A percentile compares a stretch with the other conserved stretches of the same genome.
phyloP scores from a whole-genome alignment of 352 stramenopile genomes.

The Phytophthora boehmeriae region DNA sequence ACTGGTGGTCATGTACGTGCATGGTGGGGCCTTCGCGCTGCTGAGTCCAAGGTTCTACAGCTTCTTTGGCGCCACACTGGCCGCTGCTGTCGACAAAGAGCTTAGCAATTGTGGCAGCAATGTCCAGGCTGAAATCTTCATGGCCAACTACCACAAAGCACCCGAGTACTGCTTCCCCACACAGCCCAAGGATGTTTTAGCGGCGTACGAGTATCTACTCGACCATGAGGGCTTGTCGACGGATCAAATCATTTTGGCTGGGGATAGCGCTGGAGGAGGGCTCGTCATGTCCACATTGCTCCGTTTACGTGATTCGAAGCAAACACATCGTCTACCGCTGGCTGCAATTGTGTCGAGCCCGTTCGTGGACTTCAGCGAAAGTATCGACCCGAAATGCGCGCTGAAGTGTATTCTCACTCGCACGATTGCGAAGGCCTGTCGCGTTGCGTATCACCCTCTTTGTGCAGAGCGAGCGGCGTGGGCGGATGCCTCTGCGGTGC shows the following conservation, averaged over 20 bases:
- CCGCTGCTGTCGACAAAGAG: constrained; percentile 22
- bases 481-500: constrained; percentile 39
- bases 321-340: constrained; percentile 22
- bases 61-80: constrained; percentile 29
- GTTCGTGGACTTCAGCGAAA: constrained; percentile 24
- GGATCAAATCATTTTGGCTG: constrained; percentile 41
- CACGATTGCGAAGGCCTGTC: constrained; percentile 21
- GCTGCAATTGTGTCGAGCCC: constrained; percentile 32
- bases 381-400: constrained; percentile 4
- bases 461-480: constrained; percentile 22
- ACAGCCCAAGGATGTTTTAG: constrained; percentile 32
- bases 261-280: constrained; percentile 47
- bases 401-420: constrained; percentile 42
- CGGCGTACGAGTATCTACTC: constrained; percentile 43
- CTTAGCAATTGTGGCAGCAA: constrained; percentile 11
- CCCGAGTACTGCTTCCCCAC: constrained; percentile 44
- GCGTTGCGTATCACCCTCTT: constrained; percentile 24
- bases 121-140: constrained; percentile 39
- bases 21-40: constrained; percentile 49
- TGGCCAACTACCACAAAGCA: constrained; percentile 57
- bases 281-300: constrained; percentile 48
- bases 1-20: constrained; percentile 43
- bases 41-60: constrained; percentile 49
- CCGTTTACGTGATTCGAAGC: constrained; percentile 31
- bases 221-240: constrained; percentile 25